These are phyloP conservation scores for Penstemon eatonii DNA, from an alignment of 257 asterid genomes.

Conservation along the genomic window DNA sequence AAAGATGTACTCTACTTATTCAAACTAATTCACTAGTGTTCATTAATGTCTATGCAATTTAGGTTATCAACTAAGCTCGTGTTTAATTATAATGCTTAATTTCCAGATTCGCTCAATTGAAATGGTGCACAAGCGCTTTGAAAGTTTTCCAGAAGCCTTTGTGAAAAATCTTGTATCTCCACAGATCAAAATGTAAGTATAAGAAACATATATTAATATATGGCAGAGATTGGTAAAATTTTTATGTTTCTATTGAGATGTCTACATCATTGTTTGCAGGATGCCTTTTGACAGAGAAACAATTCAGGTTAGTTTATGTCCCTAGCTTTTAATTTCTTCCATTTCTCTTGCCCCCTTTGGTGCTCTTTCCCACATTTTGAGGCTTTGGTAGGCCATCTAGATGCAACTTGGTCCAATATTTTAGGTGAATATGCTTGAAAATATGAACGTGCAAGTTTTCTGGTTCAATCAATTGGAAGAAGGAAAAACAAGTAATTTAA, in stretches of 20 bases:
- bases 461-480: no score
- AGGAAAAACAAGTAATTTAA: no score
- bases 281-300: constrained; percentile 57
- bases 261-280: constrained; percentile 51
- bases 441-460: no score
- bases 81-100: constrained; percentile 29
- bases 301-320: constrained; percentile 61
- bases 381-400: neutral
- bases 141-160: constrained; percentile 96
- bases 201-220: constrained; percentile 5
- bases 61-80: constrained; percentile 3
- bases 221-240: constrained; percentile 9
- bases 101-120: constrained; percentile 89
- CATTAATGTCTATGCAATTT: constrained; percentile 13
- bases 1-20: constrained; percentile 10
- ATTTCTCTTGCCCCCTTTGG: neutral
- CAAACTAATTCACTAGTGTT: constrained; percentile 6
- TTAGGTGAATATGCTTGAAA: neutral
- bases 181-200: constrained; percentile 56
- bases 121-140: constrained; percentile 96
- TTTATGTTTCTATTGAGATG: constrained; percentile 22
- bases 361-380: neutral
- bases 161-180: constrained; percentile 78
- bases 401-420: neutral
- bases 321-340: constrained; percentile 6